Base-by-base conservation (phyloP, 306 rosid species). In the Vicia villosa region DNA sequence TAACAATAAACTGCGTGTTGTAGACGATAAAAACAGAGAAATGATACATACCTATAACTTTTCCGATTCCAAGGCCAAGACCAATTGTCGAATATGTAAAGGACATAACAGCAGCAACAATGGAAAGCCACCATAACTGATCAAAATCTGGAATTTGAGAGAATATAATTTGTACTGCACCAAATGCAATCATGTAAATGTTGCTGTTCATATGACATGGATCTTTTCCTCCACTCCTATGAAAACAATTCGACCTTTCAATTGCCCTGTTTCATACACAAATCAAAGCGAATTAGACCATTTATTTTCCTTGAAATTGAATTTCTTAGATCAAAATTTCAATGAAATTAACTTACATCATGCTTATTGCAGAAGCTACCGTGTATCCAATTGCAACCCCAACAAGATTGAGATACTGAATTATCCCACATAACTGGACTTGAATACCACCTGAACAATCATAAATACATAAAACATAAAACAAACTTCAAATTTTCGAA, bases 61-160 rank as follows among this genome's bases (percentile, higher is more conserved):
- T 75, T 36, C 77, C 83, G 54, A 89, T 26, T 15, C 97, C 97
- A 0, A 91, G 96, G 63, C 90, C 96, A 11, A 91, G 94, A 11
- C 97, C 97, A 69, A 87, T 89, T 3, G 76, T 52, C 8, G 97
- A 87, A 69, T 89, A 91, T 22, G 88, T 78, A 79, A 91, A 89
- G 72, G 97, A 89, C 34, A 28, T 28, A 5, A 28, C 6, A 28
- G 34, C 34, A 28, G 6, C 34, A 28, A 28, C 6, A 28, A 73
- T 26, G 43, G 97, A 91, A 58, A 91, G 96, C 96, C 97, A 91
- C 96, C 94, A 91, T 37, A 91, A 49, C 58, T 89, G 89, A 76
- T 89, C 88, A 34, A 91, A 87, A 52, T 80, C 81, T 10, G 93
- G 91, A 40, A 91, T 91, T 72, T 91, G 97, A 10, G 94, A 91